Evolutionary conservation across 768 basidiomycete species (phyloP), one percentile per base, ranked within the genome.

Genomic region (Psilocybe tampanensis): DNA sequence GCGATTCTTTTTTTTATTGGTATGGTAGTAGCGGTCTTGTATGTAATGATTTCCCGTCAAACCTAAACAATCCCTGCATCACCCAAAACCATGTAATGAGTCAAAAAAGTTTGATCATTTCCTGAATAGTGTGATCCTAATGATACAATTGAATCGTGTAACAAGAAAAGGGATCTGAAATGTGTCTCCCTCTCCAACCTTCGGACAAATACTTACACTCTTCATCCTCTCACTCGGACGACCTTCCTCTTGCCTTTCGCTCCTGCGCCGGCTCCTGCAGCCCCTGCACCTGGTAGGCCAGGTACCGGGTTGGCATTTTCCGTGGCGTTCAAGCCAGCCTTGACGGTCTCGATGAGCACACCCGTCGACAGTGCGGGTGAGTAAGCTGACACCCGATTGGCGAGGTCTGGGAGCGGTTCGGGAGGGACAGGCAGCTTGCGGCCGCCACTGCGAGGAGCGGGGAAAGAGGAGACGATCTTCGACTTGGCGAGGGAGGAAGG

Each of bases 251-350:
- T 48, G 13, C 47, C 47, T 15, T 48, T 48, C 29, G 19, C 69
- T 26, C 36, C 51, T 23, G 52, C 52, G 2, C 52, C 52, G 5
- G 24, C 13, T 8, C 39, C 52, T 13, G 39, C 66, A 6, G 66
- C 66, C 34, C 64, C 39, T 8, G 47, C 58, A 32, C 69, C 68
- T 1, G 63, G 60, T 15, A 63, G 12, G 24, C 67, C 58, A 17
- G 66, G 60, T 41, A 61, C 61, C n/a, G 74, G 72, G 47, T 80
- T 81, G 8, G 74, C 65, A 13, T 69, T 66, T 50, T 80, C 80
- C 54, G 87, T 84, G 29, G 86, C 81, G 64, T 80, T 91, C 84
- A 94, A 86, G 1, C 92, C 93, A 0, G 92, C 90, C 70, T 94
- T 94, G 36, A 95, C 82, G 0, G 92, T 85, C 36, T 94, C 89